Percentiles rank a stretch among this genome's conserved stretches.
Evolutionary conservation across 1,284 basidiomycete genomes (phyloP).

Genomic region (Ganoderma lingzhi): DNA sequence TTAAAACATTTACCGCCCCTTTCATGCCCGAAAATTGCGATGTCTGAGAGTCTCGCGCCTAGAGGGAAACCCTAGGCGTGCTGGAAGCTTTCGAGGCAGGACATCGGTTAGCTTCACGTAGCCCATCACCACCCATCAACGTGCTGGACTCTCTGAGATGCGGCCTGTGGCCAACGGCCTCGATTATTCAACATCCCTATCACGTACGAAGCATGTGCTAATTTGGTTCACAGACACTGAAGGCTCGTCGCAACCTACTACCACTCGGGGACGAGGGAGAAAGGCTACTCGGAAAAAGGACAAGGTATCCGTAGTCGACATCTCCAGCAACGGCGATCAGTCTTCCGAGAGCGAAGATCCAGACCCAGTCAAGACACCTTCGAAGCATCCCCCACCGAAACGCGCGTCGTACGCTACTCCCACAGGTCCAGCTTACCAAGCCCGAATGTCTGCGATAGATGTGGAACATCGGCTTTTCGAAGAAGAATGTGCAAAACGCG

Average conservation of each 20-base stretch:
- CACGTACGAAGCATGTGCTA: too few species aligned
- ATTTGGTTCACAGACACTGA: neutral
- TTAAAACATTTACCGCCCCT: too few species aligned
- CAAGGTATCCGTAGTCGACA: neutral
- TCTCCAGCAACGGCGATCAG: neutral
- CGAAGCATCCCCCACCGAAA: neutral
- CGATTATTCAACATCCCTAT: too few species aligned
- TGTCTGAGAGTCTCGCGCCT: too few species aligned
- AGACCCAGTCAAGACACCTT: neutral
- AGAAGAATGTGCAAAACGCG: neutral
- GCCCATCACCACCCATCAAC: too few species aligned
- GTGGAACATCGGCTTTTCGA: neutral
- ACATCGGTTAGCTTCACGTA: too few species aligned
- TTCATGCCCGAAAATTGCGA: too few species aligned
- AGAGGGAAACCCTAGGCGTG: too few species aligned
- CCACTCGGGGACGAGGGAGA: neutral
- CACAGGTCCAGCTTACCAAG: neutral
- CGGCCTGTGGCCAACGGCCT: too few species aligned
- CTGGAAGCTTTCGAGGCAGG: too few species aligned
- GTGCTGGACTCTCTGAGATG: too few species aligned
- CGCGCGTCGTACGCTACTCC: neutral
- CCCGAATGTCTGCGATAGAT: neutral
- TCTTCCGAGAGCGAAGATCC: neutral
- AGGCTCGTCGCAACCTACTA: neutral
- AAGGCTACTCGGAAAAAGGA: neutral